Base-by-base conservation (phyloP, 2,329 filamentous ascomycete species). In the Phialocephala sp. region DNA sequence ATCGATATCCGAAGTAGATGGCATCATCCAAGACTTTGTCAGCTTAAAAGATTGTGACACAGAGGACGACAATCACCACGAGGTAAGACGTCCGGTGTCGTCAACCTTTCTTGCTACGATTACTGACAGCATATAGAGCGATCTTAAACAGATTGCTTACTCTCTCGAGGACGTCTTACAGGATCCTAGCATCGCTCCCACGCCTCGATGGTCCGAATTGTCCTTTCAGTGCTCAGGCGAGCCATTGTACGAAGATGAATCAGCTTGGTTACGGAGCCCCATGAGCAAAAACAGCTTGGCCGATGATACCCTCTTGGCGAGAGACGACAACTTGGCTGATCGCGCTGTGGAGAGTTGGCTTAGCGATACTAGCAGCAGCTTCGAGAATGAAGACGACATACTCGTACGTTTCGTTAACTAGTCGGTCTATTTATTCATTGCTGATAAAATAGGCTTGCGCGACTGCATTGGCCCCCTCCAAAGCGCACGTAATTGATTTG, bases 151-250 rank as follows among this genome's bases (percentile, higher is more conserved):
- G 4, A 22, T 22, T 20, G 18, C 36, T 18, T 18, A 9, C n/a
- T 50, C 50, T 24, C 27, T 15, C 4, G 18, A 36, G n/a, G 32
- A 59, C 22, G 18, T 24, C 27, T 36, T 41, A n/a, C 35, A 36
- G 24, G 18, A 9, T 24, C 63, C 63, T 9, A 36, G 52, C 45
- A 37, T 55, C 2, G 47, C 37, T 41, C 12, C 59, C 27, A 43
- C 27, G 2, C 41, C 58, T 32, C 66, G 67, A 20, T 65, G 62
- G 47, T 75, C 74, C 1, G 68, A 61, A 0, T 43, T 75, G 9
- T 75, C 74, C 2, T 73, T 75, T 45, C 65, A 74, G 64, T 75
- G 74, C n/a, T 50, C 62, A 12, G 70, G 69, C 1, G 65, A 72
- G 35, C 15, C 22, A 58, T 2, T 65, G 54, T 58, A 39, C 4